Base-by-base conservation (phyloP, 192 early-diverging fungal genomes). In the Coemansia pectinata region DNA sequence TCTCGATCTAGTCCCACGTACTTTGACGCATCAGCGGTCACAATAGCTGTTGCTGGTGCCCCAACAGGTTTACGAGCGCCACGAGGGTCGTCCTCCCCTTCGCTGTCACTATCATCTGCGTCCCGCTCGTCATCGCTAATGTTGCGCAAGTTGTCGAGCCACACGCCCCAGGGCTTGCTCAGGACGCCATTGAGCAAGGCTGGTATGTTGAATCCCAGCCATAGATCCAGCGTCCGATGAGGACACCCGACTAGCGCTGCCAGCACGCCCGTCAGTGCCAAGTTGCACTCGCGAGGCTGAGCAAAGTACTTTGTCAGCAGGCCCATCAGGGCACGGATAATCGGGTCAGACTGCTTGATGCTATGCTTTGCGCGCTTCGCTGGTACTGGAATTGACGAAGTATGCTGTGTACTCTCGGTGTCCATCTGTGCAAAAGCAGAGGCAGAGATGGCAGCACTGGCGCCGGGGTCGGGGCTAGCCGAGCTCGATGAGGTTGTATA, bases 241-340 rank as follows among this genome's bases (percentile, higher is more conserved):
- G 90, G 90, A 47, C 92, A 93, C 6, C 93, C 78, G 1, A 91
- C 90, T 62, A 98, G 78, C n/a, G 92, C 90, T 0, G 92, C 87
- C 31, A 98, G 76, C 27, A 96, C 91, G 27, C 94, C 94, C 0
- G 96, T 98, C 27, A 98, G 78, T 0, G 95, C 94, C 74, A 98
- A 72, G 72, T 98, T 98, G 66, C 96, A 88, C 33, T 91, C 90
- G 27, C 90, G 90, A 23, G 93, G 90, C 66, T 98, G 95, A 0
- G 88, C 87, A 82, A 96, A 96, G 68, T 96, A 95, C 59, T 89
- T 87, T 40, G 88, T 83, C 36, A 92, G 78, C n/a, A 89, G 75
- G 27, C 79, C 80, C 58, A 93, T 78, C 42, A 93, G 81, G 48
- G 86, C 89, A 34, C 90, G 90, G 5, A 93, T 70, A 10, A 91